Evolutionary conservation across 208 protist genomes (phyloP), one percentile per base, ranked within the genome.

Genomic region (Vickermania ingenoplastis): DNA sequence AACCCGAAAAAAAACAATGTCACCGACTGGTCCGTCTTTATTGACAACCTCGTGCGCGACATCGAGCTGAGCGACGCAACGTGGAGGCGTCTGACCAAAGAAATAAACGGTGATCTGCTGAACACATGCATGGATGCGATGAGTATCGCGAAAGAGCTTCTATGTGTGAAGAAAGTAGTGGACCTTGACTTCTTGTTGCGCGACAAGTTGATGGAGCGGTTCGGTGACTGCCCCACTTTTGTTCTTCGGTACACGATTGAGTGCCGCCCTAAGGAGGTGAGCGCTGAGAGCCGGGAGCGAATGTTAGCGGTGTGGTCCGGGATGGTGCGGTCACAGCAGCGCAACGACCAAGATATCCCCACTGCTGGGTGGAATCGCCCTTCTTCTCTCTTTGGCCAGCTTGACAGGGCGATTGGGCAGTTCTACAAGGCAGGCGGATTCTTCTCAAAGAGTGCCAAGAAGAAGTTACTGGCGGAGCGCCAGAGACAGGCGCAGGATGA

Each of bases 141-240:
- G 23, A 73, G 86, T 53, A 30, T 89, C 11, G 51, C 77, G 25
- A 81, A 75, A 59, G 67, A 63, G 51, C 78, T 94, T 59, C 69
- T 90, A 22, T 59, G 67, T 14, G 76, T 88, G 23, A 71, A 70
- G 41, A 91, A 89, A 49, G 64, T 69, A 0, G 82, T 85, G 0
- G 83, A 92, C 58, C 84, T 94, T 52, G 69, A 76, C 23, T 91
- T 82, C 58, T 65, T 91, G 21, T 53, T 94, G 7, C 79, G 88
- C 53, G 69, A 85, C 36, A 71, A 75, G 25, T 64, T 94, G 26
- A 67, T 94, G 11, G 82, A 91, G 48, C 73, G 86, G 67, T 94
- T 92, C 68, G 88, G 83, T 26, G 88, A 94, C 66, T 89, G 76
- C 54, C 88, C 88, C 11, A 87, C 82, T 1, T 94, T 94, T 68